phyloP scores from a whole-genome alignment of 2,329 filamentous ascomycete genomes.

The Alternaria hordeiaustralica region DNA sequence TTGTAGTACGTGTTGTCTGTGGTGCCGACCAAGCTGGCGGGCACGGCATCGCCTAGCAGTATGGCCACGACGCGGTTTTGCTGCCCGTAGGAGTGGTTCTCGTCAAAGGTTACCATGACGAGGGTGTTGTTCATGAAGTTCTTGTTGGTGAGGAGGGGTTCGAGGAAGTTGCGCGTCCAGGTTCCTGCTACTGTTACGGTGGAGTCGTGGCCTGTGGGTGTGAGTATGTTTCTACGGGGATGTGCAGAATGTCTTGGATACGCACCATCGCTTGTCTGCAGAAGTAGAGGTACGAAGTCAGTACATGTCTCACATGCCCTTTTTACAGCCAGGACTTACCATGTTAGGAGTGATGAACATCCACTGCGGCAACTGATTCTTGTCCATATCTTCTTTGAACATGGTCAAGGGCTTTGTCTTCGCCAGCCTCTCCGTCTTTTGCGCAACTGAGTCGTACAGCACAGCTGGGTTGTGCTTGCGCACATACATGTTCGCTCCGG shows the following conservation, averaged over 20 bases:
- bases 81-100: conserved; percentile 71
- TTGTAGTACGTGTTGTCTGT: conserved; percentile 67
- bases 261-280: background rate
- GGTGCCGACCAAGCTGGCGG: conserved; percentile 68
- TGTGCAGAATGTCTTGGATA: background rate
- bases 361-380: conserved; percentile 37
- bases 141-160: conserved; percentile 70
- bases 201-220: conserved; percentile 64
- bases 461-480: conserved; percentile 78
- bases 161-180: conserved; percentile 73
- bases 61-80: conserved; percentile 74
- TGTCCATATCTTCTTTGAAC: conserved; percentile 59
- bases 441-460: conserved; percentile 69
- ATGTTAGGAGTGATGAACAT: conserved; percentile 66
- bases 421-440: conserved; percentile 64
- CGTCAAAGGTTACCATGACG: conserved; percentile 79
- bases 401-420: conserved; percentile 76
- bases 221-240: conserved; percentile 3
- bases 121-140: conserved; percentile 79
- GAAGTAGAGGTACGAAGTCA: too few species aligned
- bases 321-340: too few species aligned
- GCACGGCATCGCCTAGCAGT: conserved; percentile 77
- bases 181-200: conserved; percentile 70
- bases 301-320: too few species aligned
- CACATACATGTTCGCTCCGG: conserved; percentile 75